These are phyloP conservation scores for Pisolithus microcarpus DNA, from an alignment of 768 basidiomycete species.

Conservation along the genomic window DNA sequence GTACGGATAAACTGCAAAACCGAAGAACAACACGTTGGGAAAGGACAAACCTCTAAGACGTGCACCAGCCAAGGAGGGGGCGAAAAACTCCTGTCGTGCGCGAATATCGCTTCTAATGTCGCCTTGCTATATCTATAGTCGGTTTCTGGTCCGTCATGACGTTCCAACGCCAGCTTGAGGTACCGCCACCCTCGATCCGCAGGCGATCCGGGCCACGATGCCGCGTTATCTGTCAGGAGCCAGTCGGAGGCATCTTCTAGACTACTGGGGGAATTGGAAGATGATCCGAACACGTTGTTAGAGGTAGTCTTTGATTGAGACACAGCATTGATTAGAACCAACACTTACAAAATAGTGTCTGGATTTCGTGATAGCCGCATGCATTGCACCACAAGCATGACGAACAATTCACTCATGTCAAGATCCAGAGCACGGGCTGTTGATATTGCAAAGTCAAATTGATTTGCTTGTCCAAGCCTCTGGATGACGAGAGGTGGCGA, in stretches of 20 bases:
- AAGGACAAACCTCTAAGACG: conserved; percentile 53
- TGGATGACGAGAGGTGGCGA: conserved; percentile 64
- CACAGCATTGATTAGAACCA: too few relatives aligned
- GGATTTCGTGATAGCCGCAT: conserved; percentile 62
- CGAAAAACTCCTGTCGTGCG: conserved; percentile 47
- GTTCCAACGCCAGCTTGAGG: conserved; percentile 70
- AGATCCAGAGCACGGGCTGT: conserved; percentile 69
- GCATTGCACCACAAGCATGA: conserved; percentile 70
- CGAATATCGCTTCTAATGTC: conserved; percentile 69
- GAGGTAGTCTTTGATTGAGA: too few relatives aligned
- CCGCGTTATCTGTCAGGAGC: conserved; percentile 74
- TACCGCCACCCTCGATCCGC: conserved; percentile 84
- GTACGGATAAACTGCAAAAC: neutral
- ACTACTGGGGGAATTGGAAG: conserved; percentile 31
- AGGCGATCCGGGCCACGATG: conserved; percentile 77
- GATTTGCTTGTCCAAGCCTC: conserved; percentile 68
- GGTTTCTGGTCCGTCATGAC: conserved; percentile 65
- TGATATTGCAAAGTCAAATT: conserved; percentile 73
- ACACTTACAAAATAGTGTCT: conserved; percentile 50
- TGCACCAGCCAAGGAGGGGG: conserved; percentile 83
- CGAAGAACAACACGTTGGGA: neutral
- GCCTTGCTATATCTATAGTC: conserved; percentile 74
- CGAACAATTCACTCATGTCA: conserved; percentile 85
- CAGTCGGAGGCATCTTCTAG: conserved; percentile 70
- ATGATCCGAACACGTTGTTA: neutral